Evolutionary conservation across 2,329 filamentous ascomycete species (phyloP).

Genomic region (Incumbomyces lentus): DNA sequence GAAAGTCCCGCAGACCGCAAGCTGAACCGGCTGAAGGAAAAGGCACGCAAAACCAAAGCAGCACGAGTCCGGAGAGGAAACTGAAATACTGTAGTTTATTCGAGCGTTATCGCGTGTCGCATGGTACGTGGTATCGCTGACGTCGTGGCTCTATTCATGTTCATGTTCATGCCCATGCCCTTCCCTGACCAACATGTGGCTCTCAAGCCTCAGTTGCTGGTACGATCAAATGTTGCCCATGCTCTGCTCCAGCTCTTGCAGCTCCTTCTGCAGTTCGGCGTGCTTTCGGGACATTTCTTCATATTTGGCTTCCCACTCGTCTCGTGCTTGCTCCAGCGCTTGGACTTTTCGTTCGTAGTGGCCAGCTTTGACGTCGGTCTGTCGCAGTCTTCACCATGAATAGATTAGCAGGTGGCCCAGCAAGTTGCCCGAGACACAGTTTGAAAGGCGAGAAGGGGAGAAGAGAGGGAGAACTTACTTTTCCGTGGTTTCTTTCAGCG

Average conservation of each 20-base stretch:
- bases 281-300: slow-evolving; percentile 96
- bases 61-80: slow-evolving; percentile 44
- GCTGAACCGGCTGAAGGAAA: slow-evolving; percentile 50
- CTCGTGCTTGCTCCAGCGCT: slow-evolving; percentile 80
- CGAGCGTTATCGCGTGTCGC: slow-evolving; percentile 11
- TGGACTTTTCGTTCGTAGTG: slow-evolving; percentile 99
- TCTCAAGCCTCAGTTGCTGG: neutral
- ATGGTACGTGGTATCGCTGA: slow-evolving; percentile 14
- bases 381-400: slow-evolving; percentile 61
- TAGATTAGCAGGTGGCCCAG: neutral
- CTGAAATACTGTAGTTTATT: neutral
- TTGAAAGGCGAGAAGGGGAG: no score
- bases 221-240: slow-evolving; percentile 76
- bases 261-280: slow-evolving; percentile 70
- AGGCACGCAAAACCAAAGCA: slow-evolving; percentile 58
- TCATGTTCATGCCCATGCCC: no score
- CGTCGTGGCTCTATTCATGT: slow-evolving; percentile 14
- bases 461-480: slow-evolving; percentile 57
- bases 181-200: no score
- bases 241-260: slow-evolving; percentile 81
- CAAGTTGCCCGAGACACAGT: slow-evolving; percentile 5
- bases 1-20: slow-evolving; percentile 77
- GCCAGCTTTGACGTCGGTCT: slow-evolving; percentile 97
- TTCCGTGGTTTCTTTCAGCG: slow-evolving; percentile 91
- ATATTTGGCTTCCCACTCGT: slow-evolving; percentile 95